These are phyloP conservation scores for Trichosporon sp. DNA, from an alignment of 1,284 basidiomycete species.

Conservation along the genomic window DNA sequence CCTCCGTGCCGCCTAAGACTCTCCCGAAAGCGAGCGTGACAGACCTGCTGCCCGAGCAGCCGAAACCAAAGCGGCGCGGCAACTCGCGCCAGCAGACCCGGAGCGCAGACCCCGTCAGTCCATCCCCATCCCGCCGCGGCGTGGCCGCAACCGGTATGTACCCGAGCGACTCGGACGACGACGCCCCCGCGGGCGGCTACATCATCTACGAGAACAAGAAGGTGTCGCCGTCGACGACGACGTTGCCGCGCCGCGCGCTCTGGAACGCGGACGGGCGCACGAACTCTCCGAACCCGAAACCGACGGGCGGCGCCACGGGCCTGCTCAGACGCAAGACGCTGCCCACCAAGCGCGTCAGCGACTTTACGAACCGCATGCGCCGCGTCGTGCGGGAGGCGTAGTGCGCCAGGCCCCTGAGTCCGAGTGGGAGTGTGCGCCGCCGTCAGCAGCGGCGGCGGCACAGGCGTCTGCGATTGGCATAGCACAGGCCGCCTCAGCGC, in stretches of 20 bases:
- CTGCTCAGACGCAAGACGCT: conserved; percentile 30
- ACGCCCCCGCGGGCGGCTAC: conserved; percentile 52
- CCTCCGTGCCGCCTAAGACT: conserved; percentile 22
- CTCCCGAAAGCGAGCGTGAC: not conserved
- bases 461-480: not conserved
- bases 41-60: conserved; percentile 13
- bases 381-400: conserved; percentile 24
- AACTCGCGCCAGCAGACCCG: not conserved
- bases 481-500: no score
- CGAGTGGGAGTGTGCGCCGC: not conserved
- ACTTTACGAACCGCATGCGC: conserved; percentile 25
- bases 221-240: not conserved
- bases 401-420: not conserved
- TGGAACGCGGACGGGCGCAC: conserved; percentile 22
- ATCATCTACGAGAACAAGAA: conserved; percentile 31
- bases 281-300: conserved; percentile 24
- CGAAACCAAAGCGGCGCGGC: not conserved
- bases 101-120: not conserved
- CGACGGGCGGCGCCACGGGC: conserved; percentile 21
- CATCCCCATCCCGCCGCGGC: conserved; percentile 1
- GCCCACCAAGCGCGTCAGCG: conserved; percentile 29
- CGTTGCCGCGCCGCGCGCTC: not conserved
- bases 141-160: conserved; percentile 36
- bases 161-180: conserved; percentile 56
- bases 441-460: no score